Base-by-base conservation (phyloP, 768 basidiomycete species). In the Obba rivulosa region DNA sequence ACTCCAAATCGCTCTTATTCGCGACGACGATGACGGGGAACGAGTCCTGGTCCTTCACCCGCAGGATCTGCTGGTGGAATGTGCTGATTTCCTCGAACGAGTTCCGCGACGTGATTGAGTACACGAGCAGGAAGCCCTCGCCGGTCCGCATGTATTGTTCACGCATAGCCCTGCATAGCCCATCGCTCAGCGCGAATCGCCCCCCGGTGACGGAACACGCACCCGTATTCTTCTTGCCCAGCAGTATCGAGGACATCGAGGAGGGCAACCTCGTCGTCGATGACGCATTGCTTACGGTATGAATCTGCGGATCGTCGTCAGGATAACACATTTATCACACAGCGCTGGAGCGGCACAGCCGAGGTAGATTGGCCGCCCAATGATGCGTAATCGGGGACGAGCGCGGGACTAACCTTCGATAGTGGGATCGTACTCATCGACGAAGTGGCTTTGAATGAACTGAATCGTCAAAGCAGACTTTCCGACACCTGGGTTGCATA, bases 91-190 rank as follows among this genome's bases (percentile, higher is more conserved):
- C 92, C 68, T 97, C 92, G 62, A 97, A 98, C 40, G 94, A 95
- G 66, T 91, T 87, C 56, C 94, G 85, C 24, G 92, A 93, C n/a
- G 95, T 96, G 70, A 96, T 97, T 44, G 92, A 92, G 69, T 98
- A 98, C 49, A 97, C 93, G 54, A 98, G 83, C 37, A 98, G 79
- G 76, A 98, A 98, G 10, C 94, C 95, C 68, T 98, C 94, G 52
- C 95, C 95, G 22, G 93, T 92, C 45, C 93, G 83, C 93, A 97
- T 98, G 73, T 98, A 98, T 62, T 97, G 95, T 63, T 98, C 95
- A 41, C 95, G 85, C 95, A 98, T 97, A 20, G 95, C 95, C 49
- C 92, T 94, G 63, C 43, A 51, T 14, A 28, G 18, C 23, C 18
- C n/a, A 47, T 34, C 4, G 43, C 51, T 35, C 57, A 41, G 13